A percentile compares a stretch with the other conserved stretches of the same genome.
These are phyloP conservation scores for Dicorynia guianensis DNA, from an alignment of 306 rosid genomes.

Conservation along the genomic window DNA sequence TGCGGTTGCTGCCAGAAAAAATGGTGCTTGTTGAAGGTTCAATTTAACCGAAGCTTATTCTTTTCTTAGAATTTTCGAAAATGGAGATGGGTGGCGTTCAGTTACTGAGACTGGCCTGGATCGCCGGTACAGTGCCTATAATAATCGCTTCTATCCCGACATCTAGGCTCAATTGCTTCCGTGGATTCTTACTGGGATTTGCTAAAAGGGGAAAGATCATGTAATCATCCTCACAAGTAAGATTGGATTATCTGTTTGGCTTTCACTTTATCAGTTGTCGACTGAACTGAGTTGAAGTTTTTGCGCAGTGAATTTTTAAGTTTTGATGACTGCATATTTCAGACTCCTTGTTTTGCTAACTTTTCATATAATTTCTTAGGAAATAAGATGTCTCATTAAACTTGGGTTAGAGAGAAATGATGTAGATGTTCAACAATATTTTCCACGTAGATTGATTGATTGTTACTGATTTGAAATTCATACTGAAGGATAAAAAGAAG, in stretches of 20 bases:
- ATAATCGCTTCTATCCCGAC: constrained; percentile 67
- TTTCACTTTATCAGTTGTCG: background rate
- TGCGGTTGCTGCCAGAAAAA: background rate
- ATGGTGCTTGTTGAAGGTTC: background rate
- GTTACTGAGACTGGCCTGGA: constrained; percentile 72
- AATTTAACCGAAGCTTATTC: background rate
- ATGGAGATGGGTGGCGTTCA: constrained; percentile 61
- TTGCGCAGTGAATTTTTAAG: too few relatives aligned
- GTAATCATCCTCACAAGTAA: constrained; percentile 68
- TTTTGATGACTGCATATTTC: too few relatives aligned
- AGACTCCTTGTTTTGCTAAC: too few relatives aligned
- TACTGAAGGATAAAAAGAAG: background rate
- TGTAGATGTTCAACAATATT: too few relatives aligned
- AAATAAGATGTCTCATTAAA: too few relatives aligned
- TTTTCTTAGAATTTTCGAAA: constrained; percentile 25
- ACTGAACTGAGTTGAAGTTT: too few relatives aligned
- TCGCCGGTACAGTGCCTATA: constrained; percentile 69
- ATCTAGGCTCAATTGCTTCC: constrained; percentile 52
- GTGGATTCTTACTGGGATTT: constrained; percentile 48
- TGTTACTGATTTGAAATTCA: too few relatives aligned
- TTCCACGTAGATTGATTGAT: too few relatives aligned
- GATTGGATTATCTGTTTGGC: background rate
- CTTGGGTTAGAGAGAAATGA: too few relatives aligned
- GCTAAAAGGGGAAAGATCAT: constrained; percentile 76
- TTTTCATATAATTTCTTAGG: too few relatives aligned